Evolutionary conservation across 2,329 filamentous ascomycete species (phyloP).

Genomic region (Diaporthe sp.): DNA sequence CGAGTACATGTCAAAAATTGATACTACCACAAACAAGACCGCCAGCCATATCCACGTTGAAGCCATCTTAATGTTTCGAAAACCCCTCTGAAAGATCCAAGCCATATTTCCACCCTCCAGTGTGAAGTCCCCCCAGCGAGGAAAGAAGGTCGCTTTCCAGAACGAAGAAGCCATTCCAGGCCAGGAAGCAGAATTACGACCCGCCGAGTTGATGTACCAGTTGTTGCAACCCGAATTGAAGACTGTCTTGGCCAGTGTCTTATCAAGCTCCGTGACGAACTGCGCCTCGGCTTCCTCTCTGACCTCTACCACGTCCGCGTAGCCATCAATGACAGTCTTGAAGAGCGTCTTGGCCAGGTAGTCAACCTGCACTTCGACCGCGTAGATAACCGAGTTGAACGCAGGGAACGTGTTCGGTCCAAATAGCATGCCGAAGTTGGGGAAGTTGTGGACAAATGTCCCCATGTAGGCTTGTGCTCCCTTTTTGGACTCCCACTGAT

Average conservation of each 20-base stretch:
- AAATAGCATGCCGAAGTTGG: conserved; percentile 51
- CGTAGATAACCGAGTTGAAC: conserved; percentile 44
- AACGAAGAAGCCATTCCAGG: conserved; percentile 49
- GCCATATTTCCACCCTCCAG: neutral
- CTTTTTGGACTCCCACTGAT: conserved; percentile 48
- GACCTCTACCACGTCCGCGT: conserved; percentile 52
- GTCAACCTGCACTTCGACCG: conserved; percentile 44
- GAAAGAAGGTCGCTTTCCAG: conserved; percentile 43
- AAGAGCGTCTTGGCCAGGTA: conserved; percentile 45
- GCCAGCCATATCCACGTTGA: neutral
- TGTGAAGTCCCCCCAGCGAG: neutral
- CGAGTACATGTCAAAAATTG: neutral
- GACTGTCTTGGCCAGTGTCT: conserved; percentile 50
- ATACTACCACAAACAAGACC: neutral
- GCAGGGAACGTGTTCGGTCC: conserved; percentile 45
- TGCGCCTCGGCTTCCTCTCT: conserved; percentile 51
- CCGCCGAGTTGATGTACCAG: conserved; percentile 57
- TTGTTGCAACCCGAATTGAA: conserved; percentile 56
- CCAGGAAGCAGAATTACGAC: conserved; percentile 55
- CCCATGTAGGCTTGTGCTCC: conserved; percentile 51
- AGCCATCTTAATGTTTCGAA: neutral
- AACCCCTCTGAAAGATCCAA: neutral
- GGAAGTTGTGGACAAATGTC: conserved; percentile 50
- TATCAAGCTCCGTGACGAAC: conserved; percentile 50
- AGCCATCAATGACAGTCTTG: conserved; percentile 48